phyloP scores from a whole-genome alignment of 2,329 filamentous ascomycete genomes.

The Onygenales sp. region DNA sequence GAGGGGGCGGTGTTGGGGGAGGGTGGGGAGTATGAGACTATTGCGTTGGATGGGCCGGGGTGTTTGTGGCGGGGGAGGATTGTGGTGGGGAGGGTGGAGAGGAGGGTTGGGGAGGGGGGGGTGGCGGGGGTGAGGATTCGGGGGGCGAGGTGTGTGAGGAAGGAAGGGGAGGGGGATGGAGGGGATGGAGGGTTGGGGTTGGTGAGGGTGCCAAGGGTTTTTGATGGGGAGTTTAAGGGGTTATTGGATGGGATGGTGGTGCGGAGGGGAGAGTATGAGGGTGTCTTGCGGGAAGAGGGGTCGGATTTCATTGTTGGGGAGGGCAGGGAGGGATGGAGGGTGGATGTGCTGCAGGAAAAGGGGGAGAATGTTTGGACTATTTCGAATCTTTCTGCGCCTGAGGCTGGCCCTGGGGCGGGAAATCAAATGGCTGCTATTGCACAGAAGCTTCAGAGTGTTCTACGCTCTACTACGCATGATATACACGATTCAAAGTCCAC shows the following conservation, averaged over 20 bases:
- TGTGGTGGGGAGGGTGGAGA: conserved; percentile 46
- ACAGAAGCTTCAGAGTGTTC: conserved; percentile 13
- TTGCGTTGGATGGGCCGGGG: conserved; percentile 71
- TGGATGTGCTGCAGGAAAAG: conserved; percentile 14
- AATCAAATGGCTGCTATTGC: conserved; percentile 31
- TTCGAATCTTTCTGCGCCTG: conserved; percentile 29
- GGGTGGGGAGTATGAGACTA: conserved; percentile 91
- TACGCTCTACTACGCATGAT: conserved; percentile 5
- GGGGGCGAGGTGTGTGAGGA: conserved; percentile 45
- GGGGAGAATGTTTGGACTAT: conserved; percentile 23
- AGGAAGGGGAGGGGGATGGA: conserved; percentile 19
- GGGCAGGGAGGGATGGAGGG: not conserved
- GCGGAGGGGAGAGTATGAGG: not conserved
- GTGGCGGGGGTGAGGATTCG: conserved; percentile 61
- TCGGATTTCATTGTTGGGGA: not conserved
- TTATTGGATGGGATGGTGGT: conserved; percentile 23
- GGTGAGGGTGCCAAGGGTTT: conserved; percentile 48
- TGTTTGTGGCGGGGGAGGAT: conserved; percentile 65
- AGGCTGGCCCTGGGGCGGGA: conserved; percentile 29
- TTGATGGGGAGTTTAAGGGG: conserved; percentile 54
- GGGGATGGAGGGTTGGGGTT: conserved; percentile 10
- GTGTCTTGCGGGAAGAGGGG: not conserved
- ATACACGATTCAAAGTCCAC: conserved; percentile 13
- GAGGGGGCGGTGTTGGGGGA: conserved; percentile 74
- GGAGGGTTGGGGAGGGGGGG: conserved; percentile 62